Base-by-base conservation (phyloP, 192 early-diverging fungal species). In the Backusella liffmaniae region DNA sequence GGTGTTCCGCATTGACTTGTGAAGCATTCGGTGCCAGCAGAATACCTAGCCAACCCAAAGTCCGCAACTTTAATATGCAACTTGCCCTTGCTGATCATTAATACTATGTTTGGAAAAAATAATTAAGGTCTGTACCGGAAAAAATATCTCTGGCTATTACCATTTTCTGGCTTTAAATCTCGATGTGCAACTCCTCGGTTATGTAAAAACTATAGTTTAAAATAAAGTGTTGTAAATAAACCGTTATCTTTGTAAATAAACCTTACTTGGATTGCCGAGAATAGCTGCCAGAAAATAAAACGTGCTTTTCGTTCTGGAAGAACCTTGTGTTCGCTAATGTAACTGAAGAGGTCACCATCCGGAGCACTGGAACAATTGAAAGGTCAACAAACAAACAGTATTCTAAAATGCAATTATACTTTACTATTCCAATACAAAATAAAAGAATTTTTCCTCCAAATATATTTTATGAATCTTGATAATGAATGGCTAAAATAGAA, bases 341-440 rank as follows among this genome's bases (percentile, higher is more conserved):
- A 91, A 73, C 97, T 96, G 84, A 99, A 99, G 16, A 99, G 84
- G 80, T 98, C 97, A 66, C 96, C 96, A 72, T 94, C 95, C 12
- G 88, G 86, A 4, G 94, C 93, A 70, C 92, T 93, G 8, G 34
- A 16, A 10, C 1, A 30, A 30, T 30, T 30, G 30, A 0, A 30
- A 32, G 32, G 32, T 32, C 32, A 32, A 32, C 3, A 32, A 3
- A 32, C 0, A 32, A 32, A 32, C 32, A 32, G 3, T 32, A 3
- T 32, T 3, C 3, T 32, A 32, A 32, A 32, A 26, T 15, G 1
- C 13, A 4, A n/a, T 35, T 13, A 44, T 67, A 68, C 65, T 70
- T 77, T 71, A 77, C 76, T 70, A 68, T 73, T 77, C 70, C n/a
- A 77, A 56, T 8, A 77, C 62, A 23, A 77, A 23, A 39, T 66